Conservation (phyloP, 371 early-diverging fungal genomes). For the Rhizomucor pusillus region DNA sequence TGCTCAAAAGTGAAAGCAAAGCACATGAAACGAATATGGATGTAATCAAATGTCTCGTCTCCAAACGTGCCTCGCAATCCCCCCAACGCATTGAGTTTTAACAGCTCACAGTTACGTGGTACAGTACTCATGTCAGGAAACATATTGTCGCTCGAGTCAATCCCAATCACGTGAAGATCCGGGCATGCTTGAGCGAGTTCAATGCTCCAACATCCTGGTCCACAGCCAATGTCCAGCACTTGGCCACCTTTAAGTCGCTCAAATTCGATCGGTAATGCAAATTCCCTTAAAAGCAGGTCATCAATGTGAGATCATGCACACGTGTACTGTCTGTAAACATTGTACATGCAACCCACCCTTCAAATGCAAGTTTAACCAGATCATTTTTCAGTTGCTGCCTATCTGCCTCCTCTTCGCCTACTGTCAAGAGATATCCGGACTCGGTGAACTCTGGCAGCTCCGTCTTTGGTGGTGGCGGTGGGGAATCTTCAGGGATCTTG, state of each 20-base stretch:
- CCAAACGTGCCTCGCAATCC: slow-evolving; percentile 9
- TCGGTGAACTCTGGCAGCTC: neutral
- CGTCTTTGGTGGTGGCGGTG: slow-evolving; percentile 82
- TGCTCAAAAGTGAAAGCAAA: slow-evolving; percentile 24
- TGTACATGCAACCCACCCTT: slow-evolving; percentile 19
- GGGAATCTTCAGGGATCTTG: neutral
- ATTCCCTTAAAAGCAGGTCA: slow-evolving; percentile 18
- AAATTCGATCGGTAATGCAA: slow-evolving; percentile 22
- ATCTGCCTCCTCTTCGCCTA: slow-evolving; percentile 25
- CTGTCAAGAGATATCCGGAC: slow-evolving; percentile 6
- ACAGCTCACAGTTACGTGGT: slow-evolving; percentile 25
- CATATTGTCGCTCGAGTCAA: slow-evolving; percentile 22
- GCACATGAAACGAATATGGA: slow-evolving; percentile 33
- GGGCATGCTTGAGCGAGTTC: slow-evolving; percentile 28
- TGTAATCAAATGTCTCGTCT: slow-evolving; percentile 17
- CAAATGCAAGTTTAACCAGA: slow-evolving; percentile 31
- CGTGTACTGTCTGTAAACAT: no score
- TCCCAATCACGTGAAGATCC: slow-evolving; percentile 23
- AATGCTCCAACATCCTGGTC: slow-evolving; percentile 41
- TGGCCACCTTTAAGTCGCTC: slow-evolving; percentile 15
- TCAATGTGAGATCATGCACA: neutral
- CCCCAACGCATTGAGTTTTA: slow-evolving; percentile 18
- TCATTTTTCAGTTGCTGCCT: slow-evolving; percentile 30
- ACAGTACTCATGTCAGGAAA: slow-evolving; percentile 21
- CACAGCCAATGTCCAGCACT: slow-evolving; percentile 44